phyloP scores from a whole-genome alignment of 2,329 filamentous ascomycete species.

The Chaetomiaceae sp. region DNA sequence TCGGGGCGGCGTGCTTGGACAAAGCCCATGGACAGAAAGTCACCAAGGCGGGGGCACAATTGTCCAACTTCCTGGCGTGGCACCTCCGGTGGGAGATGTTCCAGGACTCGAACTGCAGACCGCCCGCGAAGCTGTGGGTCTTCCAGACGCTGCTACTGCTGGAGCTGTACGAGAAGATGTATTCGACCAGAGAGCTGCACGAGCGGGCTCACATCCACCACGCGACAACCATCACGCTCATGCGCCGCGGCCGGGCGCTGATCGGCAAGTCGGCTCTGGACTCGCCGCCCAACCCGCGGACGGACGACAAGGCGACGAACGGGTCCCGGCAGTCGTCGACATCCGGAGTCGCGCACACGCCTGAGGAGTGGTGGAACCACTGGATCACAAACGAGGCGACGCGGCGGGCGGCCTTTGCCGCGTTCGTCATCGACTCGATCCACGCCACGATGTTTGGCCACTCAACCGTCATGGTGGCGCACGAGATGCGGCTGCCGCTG shows the following conservation, averaged over 20 bases:
- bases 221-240: slow-evolving; percentile 87
- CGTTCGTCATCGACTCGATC: slow-evolving; percentile 91
- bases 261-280: slow-evolving; percentile 81
- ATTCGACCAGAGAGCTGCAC: slow-evolving; percentile 82
- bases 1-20: slow-evolving; percentile 85
- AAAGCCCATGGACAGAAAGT: slow-evolving; percentile 69
- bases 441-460: slow-evolving; percentile 98
- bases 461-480: slow-evolving; percentile 92
- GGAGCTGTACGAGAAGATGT: slow-evolving; percentile 97
- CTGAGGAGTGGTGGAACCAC: slow-evolving; percentile 89
- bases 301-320: slow-evolving; percentile 50
- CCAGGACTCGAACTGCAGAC: slow-evolving; percentile 81
- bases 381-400: slow-evolving; percentile 96
- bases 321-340: slow-evolving; percentile 56
- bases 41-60: slow-evolving; percentile 68
- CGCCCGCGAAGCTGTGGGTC: slow-evolving; percentile 91
- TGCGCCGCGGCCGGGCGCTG: slow-evolving; percentile 86
- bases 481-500: slow-evolving; percentile 85
- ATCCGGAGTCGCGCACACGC: slow-evolving; percentile 58
- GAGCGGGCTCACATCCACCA: slow-evolving; percentile 96
- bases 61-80: slow-evolving; percentile 87
- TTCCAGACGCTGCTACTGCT: slow-evolving; percentile 86
- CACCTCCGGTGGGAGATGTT: slow-evolving; percentile 96
- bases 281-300: slow-evolving; percentile 66
- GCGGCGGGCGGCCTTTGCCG: slow-evolving; percentile 80